A percentile compares a stretch with the other conserved stretches of the same genome.
phyloP scores from a whole-genome alignment of 257 asterid genomes.

The Capsicum chinense region DNA sequence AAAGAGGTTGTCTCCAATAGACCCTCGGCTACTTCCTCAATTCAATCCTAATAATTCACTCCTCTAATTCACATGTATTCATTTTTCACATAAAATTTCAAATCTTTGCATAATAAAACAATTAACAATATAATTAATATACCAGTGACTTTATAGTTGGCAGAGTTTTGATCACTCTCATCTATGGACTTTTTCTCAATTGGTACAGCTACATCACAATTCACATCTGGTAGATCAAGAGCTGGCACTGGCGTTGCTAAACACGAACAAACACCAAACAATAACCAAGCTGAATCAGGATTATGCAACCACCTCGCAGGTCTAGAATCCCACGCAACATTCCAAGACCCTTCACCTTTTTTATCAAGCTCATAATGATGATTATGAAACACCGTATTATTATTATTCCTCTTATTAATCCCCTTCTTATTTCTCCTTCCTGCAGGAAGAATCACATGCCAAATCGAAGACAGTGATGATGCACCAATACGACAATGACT shows the following conservation, averaged over 20 bases:
- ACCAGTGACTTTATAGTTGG: constrained; percentile 70
- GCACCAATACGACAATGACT: constrained; percentile 35
- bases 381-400: constrained; percentile 48
- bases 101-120: neutral
- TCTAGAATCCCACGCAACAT: constrained; percentile 85
- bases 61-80: neutral
- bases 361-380: constrained; percentile 48
- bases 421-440: constrained; percentile 33
- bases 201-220: constrained; percentile 33
- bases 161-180: constrained; percentile 31
- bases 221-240: constrained; percentile 39
- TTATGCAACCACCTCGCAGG: constrained; percentile 94
- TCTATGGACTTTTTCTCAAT: constrained; percentile 28
- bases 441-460: constrained; percentile 74
- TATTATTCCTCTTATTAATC: constrained; percentile 30
- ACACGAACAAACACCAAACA: constrained; percentile 70
- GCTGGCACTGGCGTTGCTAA: constrained; percentile 43
- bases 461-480: constrained; percentile 54
- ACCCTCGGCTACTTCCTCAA: neutral
- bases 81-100: neutral
- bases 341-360: constrained; percentile 85
- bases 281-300: constrained; percentile 80
- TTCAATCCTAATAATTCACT: neutral
- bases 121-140: neutral
- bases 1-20: too few species aligned